phyloP scores from a whole-genome alignment of 805 yeast species.

The Yarrowia bubula region DNA sequence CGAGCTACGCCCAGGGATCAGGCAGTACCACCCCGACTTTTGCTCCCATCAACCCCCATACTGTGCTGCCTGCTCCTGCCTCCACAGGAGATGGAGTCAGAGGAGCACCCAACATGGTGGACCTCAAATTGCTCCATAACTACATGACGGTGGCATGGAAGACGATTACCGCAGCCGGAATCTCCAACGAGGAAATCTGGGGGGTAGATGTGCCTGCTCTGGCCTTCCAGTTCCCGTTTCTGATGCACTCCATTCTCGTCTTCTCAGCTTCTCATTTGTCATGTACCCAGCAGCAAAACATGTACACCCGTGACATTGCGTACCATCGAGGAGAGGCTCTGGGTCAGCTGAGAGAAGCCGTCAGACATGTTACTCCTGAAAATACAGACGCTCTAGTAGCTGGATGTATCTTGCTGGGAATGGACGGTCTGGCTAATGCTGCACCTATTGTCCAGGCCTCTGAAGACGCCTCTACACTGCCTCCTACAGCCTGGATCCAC shows the following conservation, averaged over 20 bases:
- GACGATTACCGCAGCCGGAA: conserved; percentile 87
- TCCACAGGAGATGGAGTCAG: conserved; percentile 37
- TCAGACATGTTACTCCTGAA: conserved; percentile 73
- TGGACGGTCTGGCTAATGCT: conserved; percentile 91
- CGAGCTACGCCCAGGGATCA: conserved; percentile 4
- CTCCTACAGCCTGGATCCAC: conserved; percentile 95
- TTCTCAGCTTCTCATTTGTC: conserved; percentile 90
- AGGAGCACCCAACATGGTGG: conserved; percentile 60
- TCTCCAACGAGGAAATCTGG: conserved; percentile 84
- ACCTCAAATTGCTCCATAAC: conserved; percentile 80
- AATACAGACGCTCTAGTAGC: conserved; percentile 89
- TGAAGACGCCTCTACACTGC: conserved; percentile 52
- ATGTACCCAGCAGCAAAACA: conserved; percentile 53
- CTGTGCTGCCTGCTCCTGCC: conserved; percentile 29
- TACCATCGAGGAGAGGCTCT: conserved; percentile 86
- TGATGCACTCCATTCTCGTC: conserved; percentile 89
- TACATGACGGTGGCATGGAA: conserved; percentile 81
- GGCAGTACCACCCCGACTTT: neutral
- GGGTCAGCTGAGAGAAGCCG: conserved; percentile 77
- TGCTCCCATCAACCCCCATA: conserved; percentile 9
- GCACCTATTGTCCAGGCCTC: conserved; percentile 49
- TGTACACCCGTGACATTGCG: conserved; percentile 42
- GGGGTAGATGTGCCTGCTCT: conserved; percentile 80
- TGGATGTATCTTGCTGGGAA: conserved; percentile 79
- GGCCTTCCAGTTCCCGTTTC: conserved; percentile 82